A percentile compares a stretch with the other conserved stretches of the same genome.
These are phyloP conservation scores for Hypericum perforatum DNA, from an alignment of 345 rosid species.

Conservation along the genomic window DNA sequence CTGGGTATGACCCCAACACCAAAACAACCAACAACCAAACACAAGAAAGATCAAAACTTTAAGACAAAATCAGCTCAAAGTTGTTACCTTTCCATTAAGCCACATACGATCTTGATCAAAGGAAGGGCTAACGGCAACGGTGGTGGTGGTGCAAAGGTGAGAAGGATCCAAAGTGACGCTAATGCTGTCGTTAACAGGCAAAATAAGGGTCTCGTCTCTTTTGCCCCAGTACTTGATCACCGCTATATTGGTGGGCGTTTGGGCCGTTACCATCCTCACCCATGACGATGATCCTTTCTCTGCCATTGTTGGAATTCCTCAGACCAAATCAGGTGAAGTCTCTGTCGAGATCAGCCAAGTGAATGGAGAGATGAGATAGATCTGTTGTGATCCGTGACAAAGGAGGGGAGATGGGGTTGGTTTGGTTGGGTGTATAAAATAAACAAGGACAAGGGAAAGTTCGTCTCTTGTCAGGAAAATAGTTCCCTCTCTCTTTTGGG, in stretches of 20 bases:
- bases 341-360: no score
- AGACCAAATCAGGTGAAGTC: no score
- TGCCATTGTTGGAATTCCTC: constrained; percentile 26
- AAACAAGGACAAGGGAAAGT: no score
- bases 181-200: constrained; percentile 92
- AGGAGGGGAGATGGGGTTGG: no score
- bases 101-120: constrained; percentile 91
- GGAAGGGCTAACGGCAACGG: constrained; percentile 83
- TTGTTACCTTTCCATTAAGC: constrained; percentile 88
- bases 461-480: no score
- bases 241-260: constrained; percentile 90
- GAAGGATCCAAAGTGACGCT: constrained; percentile 90
- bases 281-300: constrained; percentile 28
- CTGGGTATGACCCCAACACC: no score
- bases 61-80: not conserved
- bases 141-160: constrained; percentile 87
- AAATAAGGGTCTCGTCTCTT: constrained; percentile 73
- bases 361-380: no score
- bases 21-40: not conserved
- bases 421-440: no score
- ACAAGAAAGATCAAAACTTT: not conserved
- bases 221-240: constrained; percentile 99
- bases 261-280: constrained; percentile 78
- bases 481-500: no score
- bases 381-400: no score